Conservation (phyloP, 306 rosid species). For the Boehmeria nivea region DNA sequence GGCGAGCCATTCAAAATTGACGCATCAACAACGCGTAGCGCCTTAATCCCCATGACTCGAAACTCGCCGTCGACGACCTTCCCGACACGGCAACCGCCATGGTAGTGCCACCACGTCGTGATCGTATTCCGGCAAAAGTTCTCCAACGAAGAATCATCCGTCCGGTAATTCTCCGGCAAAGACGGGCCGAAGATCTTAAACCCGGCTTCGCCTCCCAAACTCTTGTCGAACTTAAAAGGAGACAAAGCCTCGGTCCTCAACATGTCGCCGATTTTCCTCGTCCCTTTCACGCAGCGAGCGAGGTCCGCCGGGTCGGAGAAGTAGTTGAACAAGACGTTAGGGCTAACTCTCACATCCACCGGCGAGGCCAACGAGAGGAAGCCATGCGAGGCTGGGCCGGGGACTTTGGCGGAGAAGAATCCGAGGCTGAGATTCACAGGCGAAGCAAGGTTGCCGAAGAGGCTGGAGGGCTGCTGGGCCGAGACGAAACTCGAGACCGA, state of each 20-base stretch:
- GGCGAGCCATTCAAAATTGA: slow-evolving; percentile 16
- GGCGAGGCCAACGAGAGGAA: slow-evolving; percentile 2
- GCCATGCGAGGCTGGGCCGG: slow-evolving; percentile 3
- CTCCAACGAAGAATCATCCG: slow-evolving; percentile 5
- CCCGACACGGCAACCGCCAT: slow-evolving; percentile 25
- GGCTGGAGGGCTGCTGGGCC: background rate
- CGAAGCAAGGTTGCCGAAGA: background rate
- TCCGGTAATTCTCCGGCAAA: slow-evolving; percentile 5
- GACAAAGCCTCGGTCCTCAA: background rate
- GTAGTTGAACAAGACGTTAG: slow-evolving; percentile 13
- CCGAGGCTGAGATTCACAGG: background rate
- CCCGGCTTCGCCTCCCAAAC: background rate
- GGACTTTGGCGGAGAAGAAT: background rate
- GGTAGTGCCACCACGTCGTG: slow-evolving; percentile 29
- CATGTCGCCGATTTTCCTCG: background rate
- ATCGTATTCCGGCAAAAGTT: slow-evolving; percentile 9
- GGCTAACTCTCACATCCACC: background rate
- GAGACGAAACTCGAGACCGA: too few relatives aligned
- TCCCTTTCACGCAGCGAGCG: background rate
- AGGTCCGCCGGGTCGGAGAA: slow-evolving; percentile 2
- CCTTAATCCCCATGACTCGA: slow-evolving; percentile 8
- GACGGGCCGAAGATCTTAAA: slow-evolving; percentile 4
- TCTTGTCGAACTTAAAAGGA: background rate
- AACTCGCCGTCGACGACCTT: slow-evolving; percentile 26
- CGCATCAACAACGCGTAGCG: slow-evolving; percentile 23